Conservation (phyloP, 2,329 filamentous ascomycete genomes). For the Pseudocercospora musae region DNA sequence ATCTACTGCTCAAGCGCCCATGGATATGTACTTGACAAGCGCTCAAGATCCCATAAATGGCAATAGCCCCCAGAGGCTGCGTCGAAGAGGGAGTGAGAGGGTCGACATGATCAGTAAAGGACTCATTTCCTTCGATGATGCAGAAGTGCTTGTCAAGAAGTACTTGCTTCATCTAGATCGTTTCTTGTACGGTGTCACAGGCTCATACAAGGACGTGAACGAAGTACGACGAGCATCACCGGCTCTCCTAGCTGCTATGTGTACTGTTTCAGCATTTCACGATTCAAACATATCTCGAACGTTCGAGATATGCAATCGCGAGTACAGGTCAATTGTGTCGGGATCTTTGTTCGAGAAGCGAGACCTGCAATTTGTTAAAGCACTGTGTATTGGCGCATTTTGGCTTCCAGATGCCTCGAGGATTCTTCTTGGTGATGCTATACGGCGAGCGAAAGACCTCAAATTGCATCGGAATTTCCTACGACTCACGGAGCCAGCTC, state of each 20-base stretch:
- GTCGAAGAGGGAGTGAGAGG: constrained; percentile 42
- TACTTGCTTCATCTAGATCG: constrained; percentile 47
- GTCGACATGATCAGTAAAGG: constrained; percentile 52
- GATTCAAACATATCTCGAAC: too few relatives aligned
- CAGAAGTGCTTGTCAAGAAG: constrained; percentile 41
- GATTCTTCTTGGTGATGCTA: constrained; percentile 57
- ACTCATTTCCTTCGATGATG: constrained; percentile 44
- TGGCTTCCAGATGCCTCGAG: constrained; percentile 63
- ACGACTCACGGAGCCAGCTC: background rate
- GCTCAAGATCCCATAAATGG: constrained; percentile 33
- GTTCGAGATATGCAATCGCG: constrained; percentile 55
- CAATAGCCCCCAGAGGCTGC: constrained; percentile 32
- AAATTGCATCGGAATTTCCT: constrained; percentile 16
- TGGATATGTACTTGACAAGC: constrained; percentile 27
- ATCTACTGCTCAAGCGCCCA: constrained; percentile 36
- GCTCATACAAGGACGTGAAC: constrained; percentile 46
- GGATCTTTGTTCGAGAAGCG: constrained; percentile 57
- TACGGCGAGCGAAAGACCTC: constrained; percentile 49
- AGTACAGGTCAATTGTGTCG: constrained; percentile 56
- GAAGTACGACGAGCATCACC: constrained; percentile 53
- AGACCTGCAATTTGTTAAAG: constrained; percentile 56
- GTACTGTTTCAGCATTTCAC: constrained; percentile 58
- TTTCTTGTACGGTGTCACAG: constrained; percentile 48
- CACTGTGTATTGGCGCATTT: constrained; percentile 59
- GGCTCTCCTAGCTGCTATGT: constrained; percentile 54